Evolutionary conservation across 495 filamentous ascomycete species (phyloP).

Genomic region (Glutinoglossum americanum): DNA sequence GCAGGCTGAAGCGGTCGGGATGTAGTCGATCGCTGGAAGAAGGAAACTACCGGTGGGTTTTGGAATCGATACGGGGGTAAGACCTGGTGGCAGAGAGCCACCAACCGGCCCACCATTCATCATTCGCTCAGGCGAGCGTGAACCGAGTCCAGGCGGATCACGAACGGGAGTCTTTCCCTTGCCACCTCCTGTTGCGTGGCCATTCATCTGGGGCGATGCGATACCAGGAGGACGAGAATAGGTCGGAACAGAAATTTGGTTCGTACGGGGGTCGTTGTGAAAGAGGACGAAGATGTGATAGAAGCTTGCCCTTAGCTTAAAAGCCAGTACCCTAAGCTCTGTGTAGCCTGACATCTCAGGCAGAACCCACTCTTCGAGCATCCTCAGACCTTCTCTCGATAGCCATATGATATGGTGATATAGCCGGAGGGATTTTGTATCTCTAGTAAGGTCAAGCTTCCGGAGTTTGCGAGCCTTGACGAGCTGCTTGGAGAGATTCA

Average conservation of each 20-base stretch:
- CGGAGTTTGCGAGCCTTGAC: constrained; percentile 64
- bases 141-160: constrained; percentile 2
- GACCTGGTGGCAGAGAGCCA: constrained; percentile 18
- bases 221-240: constrained; percentile 10
- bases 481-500: constrained; percentile 69
- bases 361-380: constrained; percentile 70
- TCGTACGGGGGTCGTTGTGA: constrained; percentile 51
- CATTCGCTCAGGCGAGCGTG: neutral
- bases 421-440: constrained; percentile 60
- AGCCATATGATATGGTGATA: constrained; percentile 94
- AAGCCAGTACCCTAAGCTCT: constrained; percentile 68
- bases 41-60: constrained; percentile 44
- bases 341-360: constrained; percentile 45
- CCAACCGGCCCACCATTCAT: constrained; percentile 15
- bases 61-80: constrained; percentile 25
- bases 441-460: constrained; percentile 55
- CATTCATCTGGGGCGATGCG: constrained; percentile 9
- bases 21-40: constrained; percentile 59
- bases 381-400: constrained; percentile 68
- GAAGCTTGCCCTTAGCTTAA: constrained; percentile 82
- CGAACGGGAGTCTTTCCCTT: constrained; percentile 13
- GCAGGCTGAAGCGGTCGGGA: constrained; percentile 54
- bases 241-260: constrained; percentile 20
- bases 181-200: constrained; percentile 6
- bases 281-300: constrained; percentile 95